Conservation (phyloP, 768 basidiomycete genomes). For the Boletus rubescentipes region DNA sequence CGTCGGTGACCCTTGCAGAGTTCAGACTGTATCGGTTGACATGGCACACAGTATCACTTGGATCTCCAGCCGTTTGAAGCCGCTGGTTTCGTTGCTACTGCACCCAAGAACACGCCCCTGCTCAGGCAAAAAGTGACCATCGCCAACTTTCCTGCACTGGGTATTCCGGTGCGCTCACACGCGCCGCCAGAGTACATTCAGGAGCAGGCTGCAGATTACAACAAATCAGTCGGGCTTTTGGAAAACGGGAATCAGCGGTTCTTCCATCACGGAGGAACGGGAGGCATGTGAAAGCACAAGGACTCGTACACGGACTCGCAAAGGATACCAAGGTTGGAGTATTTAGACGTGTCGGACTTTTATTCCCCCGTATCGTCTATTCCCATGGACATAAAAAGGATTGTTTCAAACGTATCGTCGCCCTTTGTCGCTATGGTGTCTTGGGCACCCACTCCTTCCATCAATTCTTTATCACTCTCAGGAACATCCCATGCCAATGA, state of each 20-base stretch:
- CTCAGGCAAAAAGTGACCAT: conserved; percentile 42
- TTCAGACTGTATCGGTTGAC: not conserved
- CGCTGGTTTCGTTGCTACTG: conserved; percentile 39
- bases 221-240: conserved; percentile 48
- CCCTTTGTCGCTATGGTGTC: conserved; percentile 44
- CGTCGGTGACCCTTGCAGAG: conserved; percentile 12
- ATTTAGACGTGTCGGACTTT: not conserved
- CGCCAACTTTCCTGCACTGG: conserved; percentile 38
- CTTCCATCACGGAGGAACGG: conserved; percentile 23
- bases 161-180: conserved; percentile 42
- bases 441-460: conserved; percentile 55
- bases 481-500: conserved; percentile 61
- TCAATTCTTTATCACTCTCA: conserved; percentile 49
- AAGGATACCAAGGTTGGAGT: not conserved
- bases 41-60: conserved; percentile 41
- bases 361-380: conserved; percentile 10
- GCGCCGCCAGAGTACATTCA: conserved; percentile 54
- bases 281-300: not conserved
- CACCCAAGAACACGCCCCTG: conserved; percentile 29
- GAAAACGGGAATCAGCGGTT: conserved; percentile 60
- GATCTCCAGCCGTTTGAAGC: conserved; percentile 43
- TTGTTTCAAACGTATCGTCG: conserved; percentile 72
- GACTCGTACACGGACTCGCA: too few relatives aligned
- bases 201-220: conserved; percentile 46
- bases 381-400: conserved; percentile 45